A percentile compares a stretch with the other conserved stretches of the same genome.
phyloP scores from a whole-genome alignment of 2,329 filamentous ascomycete species.

The Geosmithia putterillii region DNA sequence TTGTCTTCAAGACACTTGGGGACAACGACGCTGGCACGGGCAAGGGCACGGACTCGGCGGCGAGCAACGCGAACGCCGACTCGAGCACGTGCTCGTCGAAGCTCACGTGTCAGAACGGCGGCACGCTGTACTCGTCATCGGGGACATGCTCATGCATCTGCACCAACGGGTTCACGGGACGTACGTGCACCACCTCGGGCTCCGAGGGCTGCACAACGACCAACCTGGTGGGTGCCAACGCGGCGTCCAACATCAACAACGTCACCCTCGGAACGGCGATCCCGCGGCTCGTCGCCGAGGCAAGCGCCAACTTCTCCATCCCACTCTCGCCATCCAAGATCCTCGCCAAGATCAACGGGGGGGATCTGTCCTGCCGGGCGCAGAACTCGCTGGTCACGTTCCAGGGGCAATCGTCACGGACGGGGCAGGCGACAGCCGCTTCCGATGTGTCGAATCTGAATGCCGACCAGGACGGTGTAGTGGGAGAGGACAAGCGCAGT shows the following conservation, averaged over 20 bases:
- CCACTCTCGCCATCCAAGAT: conserved; percentile 59
- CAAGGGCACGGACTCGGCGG: conserved; percentile 23
- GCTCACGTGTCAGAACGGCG: conserved; percentile 66
- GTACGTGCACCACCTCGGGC: conserved; percentile 34
- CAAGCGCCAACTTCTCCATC: conserved; percentile 60
- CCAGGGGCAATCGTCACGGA: conserved; percentile 38
- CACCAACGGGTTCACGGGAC: conserved; percentile 68
- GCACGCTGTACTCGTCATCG: conserved; percentile 57
- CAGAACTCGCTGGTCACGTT: conserved; percentile 87
- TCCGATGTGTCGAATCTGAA: neutral
- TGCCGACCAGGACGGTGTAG: neutral
- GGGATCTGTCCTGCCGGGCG: conserved; percentile 65
- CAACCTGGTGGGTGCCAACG: conserved; percentile 25
- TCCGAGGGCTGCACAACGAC: conserved; percentile 41
- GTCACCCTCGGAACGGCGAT: conserved; percentile 75
- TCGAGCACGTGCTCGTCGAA: conserved; percentile 41
- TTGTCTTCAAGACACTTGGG: conserved; percentile 42
- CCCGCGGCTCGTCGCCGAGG: conserved; percentile 56
- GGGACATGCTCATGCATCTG: conserved; percentile 77
- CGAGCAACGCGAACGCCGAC: conserved; percentile 6
- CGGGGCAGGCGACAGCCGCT: conserved; percentile 8
- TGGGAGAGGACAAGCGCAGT: neutral
- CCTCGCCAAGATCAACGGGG: conserved; percentile 62
- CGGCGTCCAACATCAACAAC: conserved; percentile 34
- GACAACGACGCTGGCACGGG: conserved; percentile 14